Base-by-base conservation (phyloP, 2,329 filamentous ascomycete genomes). In the Claviceps sp. region DNA sequence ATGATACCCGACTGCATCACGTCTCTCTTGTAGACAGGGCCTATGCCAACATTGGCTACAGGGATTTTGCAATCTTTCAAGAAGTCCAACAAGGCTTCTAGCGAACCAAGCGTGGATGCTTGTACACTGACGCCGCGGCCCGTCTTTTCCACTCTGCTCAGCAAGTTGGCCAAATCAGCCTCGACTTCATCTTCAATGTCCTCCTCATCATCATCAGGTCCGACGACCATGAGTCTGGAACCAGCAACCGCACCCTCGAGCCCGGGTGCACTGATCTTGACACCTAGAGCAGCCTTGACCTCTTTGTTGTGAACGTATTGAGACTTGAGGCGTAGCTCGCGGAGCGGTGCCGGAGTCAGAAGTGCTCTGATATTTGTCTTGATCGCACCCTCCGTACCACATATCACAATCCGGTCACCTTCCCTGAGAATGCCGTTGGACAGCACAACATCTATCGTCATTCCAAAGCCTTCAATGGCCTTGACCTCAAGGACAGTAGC, bases 301-400 rank as follows among this genome's bases (percentile, higher is more conserved):
- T 95, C 89, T 75, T 98, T 97, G 75, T 98, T 96, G 75, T 98
- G 94, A 34, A 98, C 91, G 63, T 98, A 98, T 56, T 84, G 79
- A 3, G 90, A 95, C 72, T 97, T 97, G 62, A 98, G 81, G 67
- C 94, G 89, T 58, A 98, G 71, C 68, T 98, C 93, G 65, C 88
- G 93, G 66, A 98, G 82, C 55, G 89, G 87, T 11, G 89, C 90
- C 1, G 93, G 93, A 3, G 93, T 98, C 50, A 98, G 76, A 26
- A 98, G 78, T 14, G 93, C 94, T 72, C 93, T 82, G 62, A 98
- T 93, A 60, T 96, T 96, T 6, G 93, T 98, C 55, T 84, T 81
- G 65, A 98, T 98, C 50, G 89, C 84, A 30, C 94, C 93, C 65
- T 97, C 93, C n/a, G 91, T 86, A 76, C 93, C 93, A 65, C 93